Evolutionary conservation across 345 rosid species (phyloP), one percentile per base, ranked within the genome.

Genomic region (Heritiera fomes): DNA sequence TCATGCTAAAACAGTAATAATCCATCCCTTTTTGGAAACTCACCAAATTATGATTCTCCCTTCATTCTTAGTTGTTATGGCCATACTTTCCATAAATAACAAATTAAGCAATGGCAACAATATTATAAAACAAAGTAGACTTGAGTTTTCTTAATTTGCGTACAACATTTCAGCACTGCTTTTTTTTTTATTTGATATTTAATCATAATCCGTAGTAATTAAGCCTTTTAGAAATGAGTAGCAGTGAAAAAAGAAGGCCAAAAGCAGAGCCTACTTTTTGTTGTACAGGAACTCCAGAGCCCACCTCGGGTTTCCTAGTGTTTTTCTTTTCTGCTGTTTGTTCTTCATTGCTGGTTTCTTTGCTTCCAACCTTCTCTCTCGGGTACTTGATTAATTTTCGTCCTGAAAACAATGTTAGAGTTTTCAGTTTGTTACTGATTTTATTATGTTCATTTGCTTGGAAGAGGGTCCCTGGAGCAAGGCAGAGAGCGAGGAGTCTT

Each of bases 281-380:
- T 23, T 59, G 45, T 63, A 13, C 68, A 1, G 46, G n/a, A 64
- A 14, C n/a, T 59, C 70, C 50, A 67, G 11, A 14, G 13, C 52
- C 47, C 71, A 75, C 70, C 56, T 70, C 14, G 79, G 78, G 18
- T 80, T 86, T 5, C 77, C 87, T 6, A 80, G 62, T 12, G 80
- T 87, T n/a, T 64, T 87, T 60, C 47, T 88, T 14, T 78, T 83
- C 38, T 91, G 80, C 83, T 76, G 70, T 23, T 82, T 85, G 79
- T 88, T 86, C 87, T 90, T 89, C 86, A 13, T 90, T 38, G 83
- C 80, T 34, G 92, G 92, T 73, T 79, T 83, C 68, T 80, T 81
- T 73, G 75, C 68, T 60, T 89, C 89, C 68, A 65, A 64, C 78
- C 81, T 88, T 52, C 14, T 89, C 32, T 85, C 87, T 73, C 89